Conservation (phyloP, 805 yeast genomes). For the Saturnispora galanensis region DNA sequence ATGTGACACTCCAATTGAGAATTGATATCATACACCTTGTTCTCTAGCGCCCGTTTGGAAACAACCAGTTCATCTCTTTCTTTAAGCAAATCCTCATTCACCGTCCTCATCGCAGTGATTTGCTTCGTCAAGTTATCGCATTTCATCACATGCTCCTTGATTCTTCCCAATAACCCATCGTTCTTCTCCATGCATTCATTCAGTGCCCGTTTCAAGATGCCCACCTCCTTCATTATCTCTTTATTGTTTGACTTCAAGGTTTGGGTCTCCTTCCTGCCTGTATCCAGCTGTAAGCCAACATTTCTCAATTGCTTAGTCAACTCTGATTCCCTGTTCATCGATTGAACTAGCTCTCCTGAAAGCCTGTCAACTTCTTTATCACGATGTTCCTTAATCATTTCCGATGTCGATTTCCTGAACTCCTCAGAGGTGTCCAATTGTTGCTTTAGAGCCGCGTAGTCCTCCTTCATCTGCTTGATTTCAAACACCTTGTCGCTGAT, state of each 20-base stretch:
- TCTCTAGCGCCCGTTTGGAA: slow-evolving; percentile 39
- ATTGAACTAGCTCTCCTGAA: slow-evolving; percentile 41
- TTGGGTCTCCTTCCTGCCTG: slow-evolving; percentile 36
- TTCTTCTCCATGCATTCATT: slow-evolving; percentile 35
- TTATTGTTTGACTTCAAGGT: slow-evolving; percentile 29
- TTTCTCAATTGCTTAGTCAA: slow-evolving; percentile 55
- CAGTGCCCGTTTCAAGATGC: slow-evolving; percentile 31
- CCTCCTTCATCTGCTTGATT: slow-evolving; percentile 38
- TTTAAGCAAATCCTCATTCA: slow-evolving; percentile 47
- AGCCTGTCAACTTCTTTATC: slow-evolving; percentile 45
- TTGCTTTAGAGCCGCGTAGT: slow-evolving; percentile 42
- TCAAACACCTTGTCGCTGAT: slow-evolving; percentile 50
- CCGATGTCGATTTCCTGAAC: slow-evolving; percentile 25
- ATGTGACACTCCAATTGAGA: slow-evolving; percentile 31
- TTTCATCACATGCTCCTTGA: slow-evolving; percentile 37
- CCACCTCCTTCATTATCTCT: slow-evolving; percentile 33
- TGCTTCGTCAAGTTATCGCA: slow-evolving; percentile 40
- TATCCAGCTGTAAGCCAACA: slow-evolving; percentile 49
- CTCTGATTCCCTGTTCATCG: slow-evolving; percentile 56
- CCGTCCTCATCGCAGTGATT: slow-evolving; percentile 44
- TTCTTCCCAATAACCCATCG: slow-evolving; percentile 32
- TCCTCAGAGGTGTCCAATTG: slow-evolving; percentile 36
- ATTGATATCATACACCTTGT: slow-evolving; percentile 32
- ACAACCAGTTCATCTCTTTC: slow-evolving; percentile 55
- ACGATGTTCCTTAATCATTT: slow-evolving; percentile 22